Percentiles rank a stretch among this genome's conserved stretches.
These are phyloP conservation scores for Epichloe uncinata DNA, from an alignment of 2,329 filamentous ascomycete genomes.

Conservation along the genomic window DNA sequence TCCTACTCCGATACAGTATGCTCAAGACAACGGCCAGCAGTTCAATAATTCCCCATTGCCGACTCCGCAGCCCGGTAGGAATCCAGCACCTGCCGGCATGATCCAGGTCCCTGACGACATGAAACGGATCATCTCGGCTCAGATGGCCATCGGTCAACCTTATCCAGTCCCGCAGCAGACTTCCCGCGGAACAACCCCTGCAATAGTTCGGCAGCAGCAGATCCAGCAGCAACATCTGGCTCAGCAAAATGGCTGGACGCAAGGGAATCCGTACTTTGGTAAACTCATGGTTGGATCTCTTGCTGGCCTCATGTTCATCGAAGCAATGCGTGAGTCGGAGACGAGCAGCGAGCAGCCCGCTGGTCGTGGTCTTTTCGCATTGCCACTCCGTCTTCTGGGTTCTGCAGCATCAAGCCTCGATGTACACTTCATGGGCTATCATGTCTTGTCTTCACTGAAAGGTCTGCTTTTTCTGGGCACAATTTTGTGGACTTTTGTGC, in stretches of 20 bases:
- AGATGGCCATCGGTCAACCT: slow-evolving; percentile 40
- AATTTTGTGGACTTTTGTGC: slow-evolving; percentile 41
- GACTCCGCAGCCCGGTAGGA: slow-evolving; percentile 22
- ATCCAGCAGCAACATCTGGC: slow-evolving; percentile 39
- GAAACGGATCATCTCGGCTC: slow-evolving; percentile 46
- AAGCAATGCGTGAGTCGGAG: slow-evolving; percentile 60
- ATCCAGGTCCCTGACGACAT: slow-evolving; percentile 55
- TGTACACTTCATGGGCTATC: slow-evolving; percentile 41
- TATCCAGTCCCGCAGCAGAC: slow-evolving; percentile 37
- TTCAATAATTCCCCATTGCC: slow-evolving; percentile 33
- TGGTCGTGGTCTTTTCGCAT: slow-evolving; percentile 52
- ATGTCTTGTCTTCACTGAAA: slow-evolving; percentile 39
- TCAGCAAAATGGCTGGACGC: slow-evolving; percentile 40
- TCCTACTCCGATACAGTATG: slow-evolving; percentile 39
- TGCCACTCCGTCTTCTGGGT: slow-evolving; percentile 47
- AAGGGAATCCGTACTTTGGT: slow-evolving; percentile 42
- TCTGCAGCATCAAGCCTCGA: slow-evolving; percentile 34
- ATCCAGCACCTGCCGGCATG: slow-evolving; percentile 39
- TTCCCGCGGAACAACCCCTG: slow-evolving; percentile 30
- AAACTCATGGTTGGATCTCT: slow-evolving; percentile 91
- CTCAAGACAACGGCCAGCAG: slow-evolving; percentile 26
- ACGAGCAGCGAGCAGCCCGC: slow-evolving; percentile 48
- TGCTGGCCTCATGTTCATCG: slow-evolving; percentile 81
- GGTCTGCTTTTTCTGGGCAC: slow-evolving; percentile 38
- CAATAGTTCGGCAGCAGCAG: slow-evolving; percentile 40